These are phyloP conservation scores for Amyloporia xantha DNA, from an alignment of 768 basidiomycete genomes.

Conservation along the genomic window DNA sequence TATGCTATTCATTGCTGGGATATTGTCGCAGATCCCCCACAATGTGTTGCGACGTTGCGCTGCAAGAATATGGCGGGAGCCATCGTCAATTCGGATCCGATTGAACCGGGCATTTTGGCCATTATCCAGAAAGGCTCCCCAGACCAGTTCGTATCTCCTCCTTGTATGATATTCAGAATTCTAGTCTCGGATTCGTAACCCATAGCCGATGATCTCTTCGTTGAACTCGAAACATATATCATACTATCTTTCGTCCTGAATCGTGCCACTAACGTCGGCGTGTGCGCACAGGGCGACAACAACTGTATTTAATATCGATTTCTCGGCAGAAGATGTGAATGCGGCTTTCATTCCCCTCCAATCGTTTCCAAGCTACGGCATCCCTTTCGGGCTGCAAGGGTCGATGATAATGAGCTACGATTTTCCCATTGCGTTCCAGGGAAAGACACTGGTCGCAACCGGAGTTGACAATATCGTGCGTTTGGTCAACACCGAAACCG, in stretches of 20 bases:
- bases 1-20: constrained; percentile 56
- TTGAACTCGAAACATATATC: not conserved
- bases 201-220: not conserved
- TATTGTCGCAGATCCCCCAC: constrained; percentile 25
- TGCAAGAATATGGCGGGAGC: constrained; percentile 30
- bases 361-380: constrained; percentile 8
- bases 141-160: not conserved
- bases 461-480: constrained; percentile 9
- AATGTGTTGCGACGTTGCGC: constrained; percentile 38
- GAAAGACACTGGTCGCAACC: constrained; percentile 6
- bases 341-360: constrained; percentile 4
- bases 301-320: constrained; percentile 6
- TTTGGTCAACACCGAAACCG: constrained; percentile 8
- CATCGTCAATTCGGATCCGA: constrained; percentile 37
- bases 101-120: constrained; percentile 31
- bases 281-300: constrained; percentile 7
- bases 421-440: not conserved
- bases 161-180: not conserved
- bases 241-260: not conserved
- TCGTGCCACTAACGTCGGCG: not conserved
- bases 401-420: too few relatives aligned
- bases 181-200: not conserved
- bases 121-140: constrained; percentile 19
- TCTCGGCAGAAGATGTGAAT: not conserved
- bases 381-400: constrained; percentile 2